Evolutionary conservation across 129 eudicot species (phyloP), one percentile per base, ranked within the genome.

Genomic region (Cynara cardunculus): DNA sequence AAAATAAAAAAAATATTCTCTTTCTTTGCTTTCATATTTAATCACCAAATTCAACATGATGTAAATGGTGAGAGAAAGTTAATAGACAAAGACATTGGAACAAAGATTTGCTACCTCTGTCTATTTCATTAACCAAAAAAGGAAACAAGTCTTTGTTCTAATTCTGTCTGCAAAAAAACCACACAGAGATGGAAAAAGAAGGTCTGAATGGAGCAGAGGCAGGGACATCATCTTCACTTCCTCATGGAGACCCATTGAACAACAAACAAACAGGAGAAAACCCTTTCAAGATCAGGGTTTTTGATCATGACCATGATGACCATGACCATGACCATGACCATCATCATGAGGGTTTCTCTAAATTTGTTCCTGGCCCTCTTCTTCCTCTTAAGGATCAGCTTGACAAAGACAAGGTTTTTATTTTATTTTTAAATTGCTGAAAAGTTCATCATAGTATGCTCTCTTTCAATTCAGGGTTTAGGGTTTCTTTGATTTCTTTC

Each of bases 321-420:
- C 31, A 27, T 7, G 85, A 75, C 25, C 78, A 76, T 11, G 84
- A 82, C 0, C 84, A 85, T 81, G 89, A 85, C 1, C 76, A 82
- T 3, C 78, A 80, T 35, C 69, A 77, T 22, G 88, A 80, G 34
- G 81, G 74, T 41, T 44, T 91, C 82, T 78, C 78, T 67, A 81
- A 79, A 56, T 92, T 92, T 87, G 91, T 90, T 85, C 94, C 95
- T 87, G 89, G 91, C 25, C 91, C 93, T 83, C 97, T 89, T 81
- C 80, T 92, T 74, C 92, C 97, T 80, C 97, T 92, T 27, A 90
- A 87, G 75, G 93, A 90, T 25, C 97, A 92, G 84, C 90, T 92
- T 82, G 97, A 92, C 74, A 92, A 90, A 84, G 97, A 92, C 89
- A 92, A 92, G 97, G 93, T 92, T 77, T 78, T 76, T 32, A 28